Evolutionary conservation across 306 rosid species (phyloP).

Genomic region (Benincasa hispida): DNA sequence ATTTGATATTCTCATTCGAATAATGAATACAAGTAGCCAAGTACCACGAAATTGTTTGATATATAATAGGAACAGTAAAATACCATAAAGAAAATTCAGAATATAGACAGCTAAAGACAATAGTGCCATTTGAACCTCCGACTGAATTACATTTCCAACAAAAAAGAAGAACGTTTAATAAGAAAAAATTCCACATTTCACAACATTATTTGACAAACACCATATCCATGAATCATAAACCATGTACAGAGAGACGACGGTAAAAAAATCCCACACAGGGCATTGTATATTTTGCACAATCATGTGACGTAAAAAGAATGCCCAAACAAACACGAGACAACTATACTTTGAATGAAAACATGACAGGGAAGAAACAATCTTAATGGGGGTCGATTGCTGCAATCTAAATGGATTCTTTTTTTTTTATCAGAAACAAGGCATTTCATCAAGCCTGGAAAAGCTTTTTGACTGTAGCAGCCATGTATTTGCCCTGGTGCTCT

Average conservation of each 20-base stretch:
- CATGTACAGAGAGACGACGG: constrained; percentile 17
- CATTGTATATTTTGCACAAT: background rate
- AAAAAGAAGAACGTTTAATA: background rate
- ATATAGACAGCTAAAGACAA: background rate
- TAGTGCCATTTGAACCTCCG: background rate
- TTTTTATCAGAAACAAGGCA: background rate
- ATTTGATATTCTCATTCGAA: background rate
- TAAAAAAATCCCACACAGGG: background rate
- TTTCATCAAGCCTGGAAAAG: constrained; percentile 33
- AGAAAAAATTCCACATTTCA: background rate
- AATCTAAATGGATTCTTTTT: constrained; percentile 2
- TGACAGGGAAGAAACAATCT: constrained; percentile 21
- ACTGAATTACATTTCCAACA: background rate
- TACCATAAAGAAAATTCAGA: background rate
- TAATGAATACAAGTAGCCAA: background rate
- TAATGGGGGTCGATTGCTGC: background rate
- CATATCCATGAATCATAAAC: constrained; percentile 15
- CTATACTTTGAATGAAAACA: constrained; percentile 3
- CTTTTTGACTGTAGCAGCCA: constrained; percentile 76
- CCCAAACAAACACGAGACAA: constrained; percentile 26
- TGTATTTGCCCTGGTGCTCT: constrained; percentile 90
- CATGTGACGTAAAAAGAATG: background rate
- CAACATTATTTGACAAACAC: constrained; percentile 2
- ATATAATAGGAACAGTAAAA: background rate
- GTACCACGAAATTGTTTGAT: background rate